Base-by-base conservation (phyloP, 805 yeast genomes). In the Yarrowia sp. region DNA sequence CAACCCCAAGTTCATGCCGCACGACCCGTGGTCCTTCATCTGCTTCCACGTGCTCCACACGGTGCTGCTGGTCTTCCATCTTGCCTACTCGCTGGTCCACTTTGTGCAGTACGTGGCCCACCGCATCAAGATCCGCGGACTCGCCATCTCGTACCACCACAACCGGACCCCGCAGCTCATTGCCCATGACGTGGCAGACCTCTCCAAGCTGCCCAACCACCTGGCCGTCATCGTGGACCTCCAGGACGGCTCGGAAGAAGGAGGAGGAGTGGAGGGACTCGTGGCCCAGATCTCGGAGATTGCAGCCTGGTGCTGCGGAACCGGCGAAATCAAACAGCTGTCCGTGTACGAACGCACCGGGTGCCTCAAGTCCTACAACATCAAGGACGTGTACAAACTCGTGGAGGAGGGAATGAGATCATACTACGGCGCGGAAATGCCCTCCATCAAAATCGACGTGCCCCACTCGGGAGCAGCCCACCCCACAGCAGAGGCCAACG, bases 251-350 rank as follows among this genome's bases (percentile, higher is more conserved):
- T 90, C 89, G 70, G 94, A 88, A 72, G 96, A 91, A 73, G 94
- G 92, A 69, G 97, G 97, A 39, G 98, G 98, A 2, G 77, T 89
- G 50, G 91, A 88, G 69, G 97, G 96, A 0, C 80, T 94, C 50
- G 81, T 93, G 73, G 87, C 85, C 71, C 91, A 91, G 73, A 84
- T 88, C 7, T 85, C 93, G 56, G 97, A 93, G 73, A 70, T 93
- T 43, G 83, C 86, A 0, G 87, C 95, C 7, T 95, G 99, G 99
- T 84, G 92, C 46, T 76, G 91, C n/a, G 89, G 96, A 40, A 43
- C 50, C 36, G 86, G 94, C n/a, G 97, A 97, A 1, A 85, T 92
- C 61, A 86, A 87, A 47, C 79, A 81, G 69, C 80, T 94, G 69
- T 82, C 89, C 3, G 81, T 95, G 50, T 94, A 91, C 79, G 98